These are phyloP conservation scores for Psophocarpus tetragonolobus DNA, from an alignment of 306 rosid species.

Conservation along the genomic window DNA sequence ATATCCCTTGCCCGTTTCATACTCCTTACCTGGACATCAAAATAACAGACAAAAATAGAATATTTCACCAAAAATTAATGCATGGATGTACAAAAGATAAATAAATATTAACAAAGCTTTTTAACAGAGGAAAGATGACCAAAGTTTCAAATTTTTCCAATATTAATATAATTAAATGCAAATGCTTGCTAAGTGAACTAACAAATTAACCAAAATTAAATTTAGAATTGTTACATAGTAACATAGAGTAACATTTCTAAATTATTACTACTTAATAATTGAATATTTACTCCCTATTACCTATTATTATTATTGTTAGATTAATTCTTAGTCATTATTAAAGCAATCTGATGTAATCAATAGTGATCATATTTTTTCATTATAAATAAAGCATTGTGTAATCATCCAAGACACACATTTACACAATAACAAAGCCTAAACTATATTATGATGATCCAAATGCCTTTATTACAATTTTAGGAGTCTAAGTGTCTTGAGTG, in stretches of 20 bases:
- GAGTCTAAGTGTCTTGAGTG: too few species aligned
- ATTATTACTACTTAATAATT: too few species aligned
- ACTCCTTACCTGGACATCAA: slow-evolving; percentile 74
- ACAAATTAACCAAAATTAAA: slow-evolving; percentile 7
- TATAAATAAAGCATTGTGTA: too few species aligned
- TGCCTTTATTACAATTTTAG: too few species aligned
- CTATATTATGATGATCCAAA: too few species aligned
- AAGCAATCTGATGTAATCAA: too few species aligned
- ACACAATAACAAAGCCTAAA: too few species aligned
- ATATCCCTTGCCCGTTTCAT: slow-evolving; percentile 97
- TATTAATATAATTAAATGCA: not conserved
- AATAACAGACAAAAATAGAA: slow-evolving; percentile 14
- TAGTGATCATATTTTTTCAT: too few species aligned
- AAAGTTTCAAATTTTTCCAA: slow-evolving; percentile 1
- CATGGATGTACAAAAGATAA: not conserved
- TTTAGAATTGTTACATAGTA: not conserved
- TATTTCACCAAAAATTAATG: slow-evolving; percentile 18
- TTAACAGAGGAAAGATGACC: not conserved
- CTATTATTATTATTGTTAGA: too few species aligned
- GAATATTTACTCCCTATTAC: too few species aligned
- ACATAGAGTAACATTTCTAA: slow-evolving; percentile 10
- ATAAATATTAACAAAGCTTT: not conserved
- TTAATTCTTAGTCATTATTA: too few species aligned
- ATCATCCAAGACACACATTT: too few species aligned
- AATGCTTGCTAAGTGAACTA: slow-evolving; percentile 1